Percentiles rank a stretch among this genome's conserved stretches.
Conservation (phyloP, 1,284 basidiomycete genomes). For the Irpex sp. region DNA sequence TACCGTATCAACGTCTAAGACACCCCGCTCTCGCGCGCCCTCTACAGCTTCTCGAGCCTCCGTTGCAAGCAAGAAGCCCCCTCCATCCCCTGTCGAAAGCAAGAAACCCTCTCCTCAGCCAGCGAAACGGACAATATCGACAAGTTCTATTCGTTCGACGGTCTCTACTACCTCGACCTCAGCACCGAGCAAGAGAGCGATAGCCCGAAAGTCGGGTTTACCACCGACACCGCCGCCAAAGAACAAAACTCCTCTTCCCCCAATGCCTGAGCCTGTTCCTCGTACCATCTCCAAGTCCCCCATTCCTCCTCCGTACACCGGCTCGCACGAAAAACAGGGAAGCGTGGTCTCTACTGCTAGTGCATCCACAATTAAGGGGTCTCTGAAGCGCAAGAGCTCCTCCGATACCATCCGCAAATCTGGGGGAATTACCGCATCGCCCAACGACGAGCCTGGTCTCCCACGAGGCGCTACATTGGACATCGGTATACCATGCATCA, state of each 20-base stretch:
- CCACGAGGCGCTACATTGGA: conserved; percentile 72
- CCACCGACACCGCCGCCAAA: conserved; percentile 12
- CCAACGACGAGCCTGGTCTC: conserved; percentile 12
- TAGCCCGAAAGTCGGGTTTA: conserved; percentile 6
- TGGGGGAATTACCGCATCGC: conserved; percentile 5
- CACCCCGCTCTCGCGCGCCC: conserved; percentile 8
- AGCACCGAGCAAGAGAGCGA: conserved; percentile 21
- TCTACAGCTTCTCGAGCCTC: conserved; percentile 9
- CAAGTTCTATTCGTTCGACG: conserved; percentile 31
- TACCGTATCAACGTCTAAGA: conserved; percentile 21
- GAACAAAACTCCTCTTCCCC: not conserved
- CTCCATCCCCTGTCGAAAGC: conserved; percentile 10
- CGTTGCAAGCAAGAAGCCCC: conserved; percentile 7
- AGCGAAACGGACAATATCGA: conserved; percentile 16
- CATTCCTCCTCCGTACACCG: not conserved
- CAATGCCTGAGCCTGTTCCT: conserved; percentile 12
- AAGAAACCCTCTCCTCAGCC: conserved; percentile 7
- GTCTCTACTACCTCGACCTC: conserved; percentile 40
- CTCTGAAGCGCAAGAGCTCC: conserved; percentile 32
- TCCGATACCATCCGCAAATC: conserved; percentile 35
- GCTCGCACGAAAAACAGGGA: conserved; percentile 28
- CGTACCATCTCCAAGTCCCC: not conserved
- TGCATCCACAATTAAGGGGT: conserved; percentile 24
- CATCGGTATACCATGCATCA: conserved; percentile 90
- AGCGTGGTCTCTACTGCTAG: conserved; percentile 27